Base-by-base conservation (phyloP, 768 basidiomycete genomes). In the Hygrocybe punicea region DNA sequence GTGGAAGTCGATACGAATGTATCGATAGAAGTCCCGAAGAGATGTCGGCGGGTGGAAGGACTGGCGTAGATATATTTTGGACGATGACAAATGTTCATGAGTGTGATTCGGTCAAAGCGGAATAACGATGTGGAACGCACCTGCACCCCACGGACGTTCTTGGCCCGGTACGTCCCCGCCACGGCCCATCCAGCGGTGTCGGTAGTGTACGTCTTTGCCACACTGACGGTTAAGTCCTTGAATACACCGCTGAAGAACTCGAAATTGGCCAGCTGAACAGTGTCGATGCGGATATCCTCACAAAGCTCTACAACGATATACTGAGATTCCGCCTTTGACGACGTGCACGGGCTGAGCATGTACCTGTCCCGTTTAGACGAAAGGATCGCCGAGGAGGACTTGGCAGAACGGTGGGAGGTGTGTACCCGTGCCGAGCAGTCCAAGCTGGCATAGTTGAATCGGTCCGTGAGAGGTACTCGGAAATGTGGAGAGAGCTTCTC, bases 171-270 rank as follows among this genome's bases (percentile, higher is more conserved):
- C 1, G 82, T 84, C 16, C 93, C 94, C 1, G 90, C 87, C 35
- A 74, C 76, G 13, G 79, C 81, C 89, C 91, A 93, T 21, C 77
- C 83, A 13, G 84, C 79, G 24, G 77, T 69, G 39, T 79, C 78
- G 17, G 78, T 80, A 7, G 81, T 80, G 61, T 89, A 89, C 8
- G 86, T 91, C 62, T 95, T 97, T 1, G 93, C 85, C 10, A 82
- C 93, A 69, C 88, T 90, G 47, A 98, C 86, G 4, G 81, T 81
- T 60, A 98, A 89, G 55, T 96, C 92, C 71, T 90, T 89, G 77
- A 98, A 95, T 13, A 97, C 90, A 2, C 95, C 94, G 61, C 89
- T 92, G 73, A 98, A 99, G 76, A 98, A 98, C 75, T 99, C 96
- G 67, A 91, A 97, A 67, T 98, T 96, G 57, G 94, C 95, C 16